These are phyloP conservation scores for Tricholoma sp. DNA, from an alignment of 768 basidiomycete genomes.

Conservation along the genomic window DNA sequence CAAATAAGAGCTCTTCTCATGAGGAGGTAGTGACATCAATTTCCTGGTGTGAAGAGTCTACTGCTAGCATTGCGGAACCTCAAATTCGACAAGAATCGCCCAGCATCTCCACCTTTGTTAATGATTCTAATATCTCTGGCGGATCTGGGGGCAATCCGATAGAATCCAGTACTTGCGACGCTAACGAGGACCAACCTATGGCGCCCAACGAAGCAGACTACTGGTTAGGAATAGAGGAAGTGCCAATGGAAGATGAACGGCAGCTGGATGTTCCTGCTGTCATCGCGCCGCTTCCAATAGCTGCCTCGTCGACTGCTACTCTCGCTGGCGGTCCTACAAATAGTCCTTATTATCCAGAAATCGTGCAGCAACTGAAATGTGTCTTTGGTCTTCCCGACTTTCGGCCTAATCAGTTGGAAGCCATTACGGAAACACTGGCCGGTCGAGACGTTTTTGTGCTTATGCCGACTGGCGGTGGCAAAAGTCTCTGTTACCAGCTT, in stretches of 20 bases:
- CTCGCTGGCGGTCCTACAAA: constrained; percentile 11
- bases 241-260: constrained; percentile 26
- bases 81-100: neutral
- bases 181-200: constrained; percentile 19
- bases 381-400: constrained; percentile 68
- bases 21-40: neutral
- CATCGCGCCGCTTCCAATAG: constrained; percentile 11
- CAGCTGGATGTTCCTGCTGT: constrained; percentile 10
- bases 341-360: constrained; percentile 40
- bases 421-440: constrained; percentile 72
- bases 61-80: neutral
- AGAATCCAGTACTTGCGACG: neutral
- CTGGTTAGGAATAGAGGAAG: constrained; percentile 43
- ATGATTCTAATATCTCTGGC: neutral
- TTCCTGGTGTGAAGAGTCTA: neutral
- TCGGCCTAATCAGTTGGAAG: constrained; percentile 81
- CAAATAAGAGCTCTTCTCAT: neutral
- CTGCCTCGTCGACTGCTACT: constrained; percentile 7
- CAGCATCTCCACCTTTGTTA: neutral
- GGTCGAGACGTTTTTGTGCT: constrained; percentile 90
- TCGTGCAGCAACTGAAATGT: constrained; percentile 45
- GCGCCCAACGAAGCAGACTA: constrained; percentile 41
- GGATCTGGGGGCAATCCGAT: neutral
- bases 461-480: constrained; percentile 95
- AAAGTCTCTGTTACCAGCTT: constrained; percentile 85